Base-by-base conservation (phyloP, 2,329 filamentous ascomycete species). In the Hypoxylon sp. region DNA sequence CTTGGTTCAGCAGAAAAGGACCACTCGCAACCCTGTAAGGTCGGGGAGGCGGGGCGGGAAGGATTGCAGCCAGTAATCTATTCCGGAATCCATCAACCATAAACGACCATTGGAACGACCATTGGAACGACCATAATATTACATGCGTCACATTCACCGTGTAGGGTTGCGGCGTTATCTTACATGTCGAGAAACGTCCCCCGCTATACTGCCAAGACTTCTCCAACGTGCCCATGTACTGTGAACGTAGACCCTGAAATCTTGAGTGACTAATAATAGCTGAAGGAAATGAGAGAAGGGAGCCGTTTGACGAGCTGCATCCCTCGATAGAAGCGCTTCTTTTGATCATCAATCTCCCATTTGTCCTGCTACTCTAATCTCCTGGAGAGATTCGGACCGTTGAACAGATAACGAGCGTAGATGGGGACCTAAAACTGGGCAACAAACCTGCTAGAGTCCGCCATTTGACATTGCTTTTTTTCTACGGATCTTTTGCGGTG, bases 151-250 rank as follows among this genome's bases (percentile, higher is more conserved):
- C 39, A 35, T 47, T 35, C 22, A 19, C 54, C 42, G 54, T 26
- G 54, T 56, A 17, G 19, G 19, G 54, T 24, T 56, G 54, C 54
- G 54, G 33, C 54, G 54, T 31, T 35, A 33, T 44, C 54, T 47
- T 24, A 44, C 54, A 35, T 17, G 10, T 56, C 33, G 11, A 44
- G 42, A 17, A 56, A 56, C 39, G 33, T 44, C 39, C 53, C 52
- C 53, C 53, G 26, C 53, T 33, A 10, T 46, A 22, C 24, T 13
- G 37, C 14, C 37, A 55, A 44, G 37, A 39, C 10, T 19, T 31
- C 39, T 35, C 19, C 54, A 56, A 56, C 42, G 39, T 56, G 54
- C 54, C 24, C 5, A 56, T 24, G 24, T 46, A 46, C 53, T 56
- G 53, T 56, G 39, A 6, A 17, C 53, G 26, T 9, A 35, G 48